A percentile compares a stretch with the other conserved stretches of the same genome.
Evolutionary conservation across 306 rosid genomes (phyloP).

Genomic region (Cucurbita pepo): DNA sequence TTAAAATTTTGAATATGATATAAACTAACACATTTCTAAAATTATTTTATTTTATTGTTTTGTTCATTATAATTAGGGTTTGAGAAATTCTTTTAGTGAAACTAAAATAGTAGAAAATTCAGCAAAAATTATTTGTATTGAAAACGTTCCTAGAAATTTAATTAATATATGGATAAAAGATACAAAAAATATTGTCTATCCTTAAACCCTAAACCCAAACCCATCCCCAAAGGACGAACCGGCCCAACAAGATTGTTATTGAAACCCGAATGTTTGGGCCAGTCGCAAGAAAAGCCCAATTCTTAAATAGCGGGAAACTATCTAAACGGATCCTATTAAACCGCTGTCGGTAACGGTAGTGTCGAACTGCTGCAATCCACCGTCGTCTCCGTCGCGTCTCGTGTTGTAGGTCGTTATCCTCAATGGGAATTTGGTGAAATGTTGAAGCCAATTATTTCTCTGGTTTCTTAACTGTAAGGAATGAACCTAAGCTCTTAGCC

Average conservation of each 20-base stretch:
- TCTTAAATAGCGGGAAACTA: neutral
- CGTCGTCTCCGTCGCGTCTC: slow-evolving; percentile 1
- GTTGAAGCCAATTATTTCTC: neutral
- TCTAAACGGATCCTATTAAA: neutral
- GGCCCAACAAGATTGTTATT: neutral
- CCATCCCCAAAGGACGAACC: neutral
- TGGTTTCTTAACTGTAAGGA: neutral
- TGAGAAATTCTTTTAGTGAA: too few relatives aligned
- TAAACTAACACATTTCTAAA: too few relatives aligned
- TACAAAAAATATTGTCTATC: too few relatives aligned
- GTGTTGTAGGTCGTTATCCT: neutral
- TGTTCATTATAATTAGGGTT: too few relatives aligned
- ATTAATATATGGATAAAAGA: neutral
- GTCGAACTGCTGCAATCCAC: neutral
- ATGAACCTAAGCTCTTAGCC: neutral
- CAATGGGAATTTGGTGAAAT: neutral
- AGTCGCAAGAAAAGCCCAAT: neutral
- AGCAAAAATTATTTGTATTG: neutral
- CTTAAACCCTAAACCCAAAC: neutral
- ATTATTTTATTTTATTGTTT: too few relatives aligned
- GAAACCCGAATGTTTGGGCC: neutral
- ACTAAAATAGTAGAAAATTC: too few relatives aligned
- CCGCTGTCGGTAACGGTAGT: neutral
- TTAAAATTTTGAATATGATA: too few relatives aligned
- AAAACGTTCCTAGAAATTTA: neutral